Evolutionary conservation across 306 rosid genomes (phyloP).

Genomic region (Benincasa hispida): DNA sequence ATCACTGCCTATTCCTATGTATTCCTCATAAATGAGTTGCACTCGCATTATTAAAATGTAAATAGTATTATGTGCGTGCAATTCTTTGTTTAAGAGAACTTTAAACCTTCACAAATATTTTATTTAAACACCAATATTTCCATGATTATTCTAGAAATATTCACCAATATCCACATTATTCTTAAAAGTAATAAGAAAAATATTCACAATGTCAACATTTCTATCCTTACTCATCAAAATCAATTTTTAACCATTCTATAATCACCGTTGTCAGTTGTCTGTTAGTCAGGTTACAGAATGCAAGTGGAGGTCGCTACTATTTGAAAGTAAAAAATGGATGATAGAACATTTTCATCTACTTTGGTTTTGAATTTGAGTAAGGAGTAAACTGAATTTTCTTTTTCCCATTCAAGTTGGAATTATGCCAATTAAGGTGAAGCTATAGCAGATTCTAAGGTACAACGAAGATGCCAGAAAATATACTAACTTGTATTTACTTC

Average conservation of each 20-base stretch:
- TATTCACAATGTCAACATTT: neutral
- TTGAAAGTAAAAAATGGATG: neutral
- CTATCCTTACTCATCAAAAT: neutral
- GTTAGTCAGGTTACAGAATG: neutral
- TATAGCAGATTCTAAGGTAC: neutral
- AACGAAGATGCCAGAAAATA: neutral
- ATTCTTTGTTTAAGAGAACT: neutral
- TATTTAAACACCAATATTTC: neutral
- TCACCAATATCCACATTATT: neutral
- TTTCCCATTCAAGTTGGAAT: neutral
- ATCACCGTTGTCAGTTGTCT: neutral
- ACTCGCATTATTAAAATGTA: neutral
- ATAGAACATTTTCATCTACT: neutral
- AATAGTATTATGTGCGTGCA: neutral
- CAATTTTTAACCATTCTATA: neutral
- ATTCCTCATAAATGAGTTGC: neutral
- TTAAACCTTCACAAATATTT: neutral
- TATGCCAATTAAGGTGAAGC: neutral
- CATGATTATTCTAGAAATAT: neutral
- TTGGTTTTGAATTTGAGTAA: neutral
- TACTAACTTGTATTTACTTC: conserved; percentile 89
- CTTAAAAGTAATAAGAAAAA: neutral
- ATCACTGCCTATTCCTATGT: neutral
- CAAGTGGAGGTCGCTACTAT: neutral
- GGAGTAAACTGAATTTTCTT: neutral